Conservation (phyloP, 805 yeast genomes). For the Candida nanaspora region DNA sequence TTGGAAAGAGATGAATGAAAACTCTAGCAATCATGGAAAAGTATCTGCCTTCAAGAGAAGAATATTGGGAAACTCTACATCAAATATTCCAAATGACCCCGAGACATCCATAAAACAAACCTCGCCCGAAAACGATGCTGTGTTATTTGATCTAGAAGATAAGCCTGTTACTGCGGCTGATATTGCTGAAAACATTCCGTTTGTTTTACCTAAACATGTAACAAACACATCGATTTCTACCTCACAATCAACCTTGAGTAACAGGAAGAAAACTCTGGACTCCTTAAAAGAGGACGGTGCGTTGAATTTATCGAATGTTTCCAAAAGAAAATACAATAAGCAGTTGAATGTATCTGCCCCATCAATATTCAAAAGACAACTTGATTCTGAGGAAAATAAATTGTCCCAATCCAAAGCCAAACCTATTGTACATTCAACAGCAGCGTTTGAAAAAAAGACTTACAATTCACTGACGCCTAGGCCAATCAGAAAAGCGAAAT, state of each 20-base stretch:
- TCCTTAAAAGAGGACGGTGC: not conserved
- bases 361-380: not conserved
- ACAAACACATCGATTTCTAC: not conserved
- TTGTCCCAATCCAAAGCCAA: not conserved
- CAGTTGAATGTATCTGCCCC: not conserved
- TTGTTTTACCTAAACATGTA: not conserved
- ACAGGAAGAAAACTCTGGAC: not conserved
- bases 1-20: constrained; percentile 33
- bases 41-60: constrained; percentile 2
- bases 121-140: too few relatives aligned
- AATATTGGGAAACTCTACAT: not conserved
- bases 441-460: not conserved
- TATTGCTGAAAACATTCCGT: not conserved
- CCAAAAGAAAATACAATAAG: constrained; percentile 6
- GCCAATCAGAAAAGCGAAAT: not conserved
- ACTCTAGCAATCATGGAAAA: not conserved
- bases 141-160: not conserved
- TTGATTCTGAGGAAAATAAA: not conserved
- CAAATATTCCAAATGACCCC: too few relatives aligned
- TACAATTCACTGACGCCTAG: not conserved
- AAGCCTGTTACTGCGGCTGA: not conserved
- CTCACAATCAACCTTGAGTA: not conserved
- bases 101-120: too few relatives aligned
- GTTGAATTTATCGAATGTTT: constrained; percentile 5
- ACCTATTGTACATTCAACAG: too few relatives aligned